Conservation (phyloP, 2,329 filamentous ascomycete genomes). For the Eutypa lata region DNA sequence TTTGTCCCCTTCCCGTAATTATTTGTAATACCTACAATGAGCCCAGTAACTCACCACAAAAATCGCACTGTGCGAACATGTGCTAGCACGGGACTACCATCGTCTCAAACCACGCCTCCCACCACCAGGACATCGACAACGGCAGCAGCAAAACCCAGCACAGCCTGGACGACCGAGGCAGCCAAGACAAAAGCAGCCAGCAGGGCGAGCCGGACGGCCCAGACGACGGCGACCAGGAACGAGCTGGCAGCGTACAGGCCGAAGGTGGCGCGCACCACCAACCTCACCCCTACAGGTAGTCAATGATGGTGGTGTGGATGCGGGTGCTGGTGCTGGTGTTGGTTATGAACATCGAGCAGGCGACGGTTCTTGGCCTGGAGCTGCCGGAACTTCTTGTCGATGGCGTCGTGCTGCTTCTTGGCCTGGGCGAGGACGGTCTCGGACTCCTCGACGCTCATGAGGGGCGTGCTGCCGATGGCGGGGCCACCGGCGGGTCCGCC, state of each 20-base stretch:
- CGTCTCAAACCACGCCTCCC: background rate
- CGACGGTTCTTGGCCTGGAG: conserved; percentile 27
- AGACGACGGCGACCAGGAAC: conserved; percentile 12
- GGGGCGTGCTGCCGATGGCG: conserved; percentile 46
- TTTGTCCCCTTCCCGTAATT: too few species aligned
- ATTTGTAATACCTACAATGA: too few species aligned
- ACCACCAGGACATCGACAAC: background rate
- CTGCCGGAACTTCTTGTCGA: conserved; percentile 32
- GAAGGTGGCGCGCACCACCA: background rate
- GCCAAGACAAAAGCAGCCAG: background rate
- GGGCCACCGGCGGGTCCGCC: conserved; percentile 25
- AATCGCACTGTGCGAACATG: too few species aligned
- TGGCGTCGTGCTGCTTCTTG: conserved; percentile 30
- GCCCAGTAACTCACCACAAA: too few species aligned
- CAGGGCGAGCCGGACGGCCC: conserved; percentile 13
- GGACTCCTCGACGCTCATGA: conserved; percentile 62
- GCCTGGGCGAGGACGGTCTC: conserved; percentile 48
- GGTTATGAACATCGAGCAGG: conserved; percentile 24
- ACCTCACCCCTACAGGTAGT: conserved; percentile 14
- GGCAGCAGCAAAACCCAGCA: background rate
- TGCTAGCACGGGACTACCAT: too few species aligned
- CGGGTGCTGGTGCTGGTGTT: too few species aligned
- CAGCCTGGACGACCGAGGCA: background rate
- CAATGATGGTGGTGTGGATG: conserved; percentile 15
- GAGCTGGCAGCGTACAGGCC: conserved; percentile 9